Evolutionary conservation across 2,329 filamentous ascomycete species (phyloP).

Genomic region (Reticulascus tulasneorum): DNA sequence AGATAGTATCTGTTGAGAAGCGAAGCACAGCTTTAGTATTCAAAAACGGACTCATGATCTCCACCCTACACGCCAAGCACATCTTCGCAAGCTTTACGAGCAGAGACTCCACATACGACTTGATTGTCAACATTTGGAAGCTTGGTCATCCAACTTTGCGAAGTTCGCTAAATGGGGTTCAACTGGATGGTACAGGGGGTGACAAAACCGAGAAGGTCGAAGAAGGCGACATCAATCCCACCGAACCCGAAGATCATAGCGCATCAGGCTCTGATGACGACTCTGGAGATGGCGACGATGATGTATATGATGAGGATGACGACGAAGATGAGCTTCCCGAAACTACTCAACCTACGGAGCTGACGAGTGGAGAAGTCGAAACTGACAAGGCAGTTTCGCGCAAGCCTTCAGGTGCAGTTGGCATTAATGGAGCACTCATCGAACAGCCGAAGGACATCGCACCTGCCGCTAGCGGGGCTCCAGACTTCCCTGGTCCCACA

Average conservation of each 20-base stretch:
- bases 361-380: constrained; percentile 42
- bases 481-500: constrained; percentile 80
- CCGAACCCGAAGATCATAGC: constrained; percentile 43
- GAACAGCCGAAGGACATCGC: constrained; percentile 49
- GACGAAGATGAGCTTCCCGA: constrained; percentile 61
- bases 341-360: constrained; percentile 33
- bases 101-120: constrained; percentile 91
- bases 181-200: constrained; percentile 74
- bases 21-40: constrained; percentile 93
- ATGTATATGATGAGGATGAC: constrained; percentile 76
- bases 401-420: constrained; percentile 63
- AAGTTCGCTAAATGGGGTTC: constrained; percentile 85
- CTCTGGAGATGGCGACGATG: constrained; percentile 56
- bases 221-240: constrained; percentile 22
- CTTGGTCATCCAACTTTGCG: constrained; percentile 88
- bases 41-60: constrained; percentile 95
- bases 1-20: constrained; percentile 95
- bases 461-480: constrained; percentile 35
- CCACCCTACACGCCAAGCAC: constrained; percentile 91
- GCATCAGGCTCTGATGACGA: constrained; percentile 54
- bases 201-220: constrained; percentile 89
- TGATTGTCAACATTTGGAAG: constrained; percentile 98
- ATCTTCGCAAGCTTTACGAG: constrained; percentile 94
- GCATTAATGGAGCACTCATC: constrained; percentile 36
- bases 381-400: constrained; percentile 61